phyloP scores from a whole-genome alignment of 2,329 filamentous ascomycete genomes.

The Albifimbria verrucaria region DNA sequence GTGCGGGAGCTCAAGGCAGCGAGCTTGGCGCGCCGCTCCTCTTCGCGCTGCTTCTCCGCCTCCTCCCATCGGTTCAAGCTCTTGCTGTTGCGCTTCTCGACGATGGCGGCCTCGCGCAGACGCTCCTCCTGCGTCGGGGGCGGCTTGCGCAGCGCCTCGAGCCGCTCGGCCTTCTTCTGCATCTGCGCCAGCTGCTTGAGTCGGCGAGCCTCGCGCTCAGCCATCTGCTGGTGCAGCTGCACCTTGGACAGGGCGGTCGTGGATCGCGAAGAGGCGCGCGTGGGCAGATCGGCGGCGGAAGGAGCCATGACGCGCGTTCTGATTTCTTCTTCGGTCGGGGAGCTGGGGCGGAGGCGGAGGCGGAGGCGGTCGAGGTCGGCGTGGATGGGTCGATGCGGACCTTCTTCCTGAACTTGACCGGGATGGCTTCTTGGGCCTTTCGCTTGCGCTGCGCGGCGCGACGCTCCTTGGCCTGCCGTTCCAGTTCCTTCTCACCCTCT shows the following conservation, averaged over 20 bases:
- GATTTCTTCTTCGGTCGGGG: slow-evolving; percentile 58
- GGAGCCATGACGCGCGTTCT: slow-evolving; percentile 57
- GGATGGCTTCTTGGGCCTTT: slow-evolving; percentile 71
- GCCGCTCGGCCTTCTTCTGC: slow-evolving; percentile 65
- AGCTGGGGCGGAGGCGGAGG: slow-evolving; percentile 34
- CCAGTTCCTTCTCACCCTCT: slow-evolving; percentile 83
- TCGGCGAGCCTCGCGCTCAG: slow-evolving; percentile 67
- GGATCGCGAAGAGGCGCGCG: slow-evolving; percentile 54
- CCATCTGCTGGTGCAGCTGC: slow-evolving; percentile 67
- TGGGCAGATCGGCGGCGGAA: slow-evolving; percentile 52
- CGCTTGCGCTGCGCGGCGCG: slow-evolving; percentile 69
- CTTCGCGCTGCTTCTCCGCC: slow-evolving; percentile 83
- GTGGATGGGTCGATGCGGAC: slow-evolving; percentile 64
- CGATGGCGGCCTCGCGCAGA: slow-evolving; percentile 74
- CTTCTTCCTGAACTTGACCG: slow-evolving; percentile 69
- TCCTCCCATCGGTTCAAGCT: slow-evolving; percentile 93
- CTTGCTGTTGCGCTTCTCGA: slow-evolving; percentile 84
- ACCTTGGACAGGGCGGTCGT: slow-evolving; percentile 59
- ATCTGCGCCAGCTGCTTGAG: slow-evolving; percentile 67
- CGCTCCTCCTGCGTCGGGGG: slow-evolving; percentile 85
- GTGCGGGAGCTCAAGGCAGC: slow-evolving; percentile 85
- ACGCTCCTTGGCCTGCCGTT: slow-evolving; percentile 70
- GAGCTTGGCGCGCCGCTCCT: slow-evolving; percentile 76
- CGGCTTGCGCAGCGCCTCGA: slow-evolving; percentile 72
- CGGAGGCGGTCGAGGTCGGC: slow-evolving; percentile 26